phyloP scores from a whole-genome alignment of 768 basidiomycete genomes.

The Boletus patriciae region DNA sequence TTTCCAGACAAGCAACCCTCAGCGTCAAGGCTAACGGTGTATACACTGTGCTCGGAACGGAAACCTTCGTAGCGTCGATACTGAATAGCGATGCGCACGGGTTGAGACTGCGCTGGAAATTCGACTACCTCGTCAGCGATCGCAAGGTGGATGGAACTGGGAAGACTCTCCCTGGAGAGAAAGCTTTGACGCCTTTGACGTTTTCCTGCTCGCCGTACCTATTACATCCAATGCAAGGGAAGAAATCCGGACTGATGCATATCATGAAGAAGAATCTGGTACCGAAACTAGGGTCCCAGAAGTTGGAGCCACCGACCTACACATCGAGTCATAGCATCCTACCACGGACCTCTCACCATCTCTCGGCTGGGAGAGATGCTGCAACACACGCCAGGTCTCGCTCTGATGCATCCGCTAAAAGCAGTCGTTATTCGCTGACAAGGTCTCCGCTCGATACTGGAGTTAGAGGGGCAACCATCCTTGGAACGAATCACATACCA shows the following conservation, averaged over 20 bases:
- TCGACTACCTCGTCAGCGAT: slow-evolving; percentile 76
- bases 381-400: slow-evolving; percentile 21
- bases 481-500: slow-evolving; percentile 11
- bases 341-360: slow-evolving; percentile 3
- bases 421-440: slow-evolving; percentile 6
- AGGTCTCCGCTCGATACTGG: slow-evolving; percentile 12
- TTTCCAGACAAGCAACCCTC: slow-evolving; percentile 73
- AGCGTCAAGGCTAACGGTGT: slow-evolving; percentile 69
- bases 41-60: slow-evolving; percentile 70
- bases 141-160: slow-evolving; percentile 47
- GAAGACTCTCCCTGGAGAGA: slow-evolving; percentile 60
- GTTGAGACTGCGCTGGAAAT: slow-evolving; percentile 63
- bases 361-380: slow-evolving; percentile 3
- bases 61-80: slow-evolving; percentile 37
- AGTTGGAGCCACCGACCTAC: slow-evolving; percentile 47
- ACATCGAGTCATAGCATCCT: slow-evolving; percentile 1
- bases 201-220: slow-evolving; percentile 71
- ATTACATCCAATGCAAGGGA: slow-evolving; percentile 61
- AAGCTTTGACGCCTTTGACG: slow-evolving; percentile 65
- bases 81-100: slow-evolving; percentile 20
- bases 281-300: slow-evolving; percentile 64
- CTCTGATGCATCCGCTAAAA: slow-evolving; percentile 24
- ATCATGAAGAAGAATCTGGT: slow-evolving; percentile 69
- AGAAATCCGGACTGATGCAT: slow-evolving; percentile 66
- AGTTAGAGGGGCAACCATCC: neutral